A percentile compares a stretch with the other conserved stretches of the same genome.
phyloP scores from a whole-genome alignment of 805 yeast species.

The Myxozyma kluyveri region DNA sequence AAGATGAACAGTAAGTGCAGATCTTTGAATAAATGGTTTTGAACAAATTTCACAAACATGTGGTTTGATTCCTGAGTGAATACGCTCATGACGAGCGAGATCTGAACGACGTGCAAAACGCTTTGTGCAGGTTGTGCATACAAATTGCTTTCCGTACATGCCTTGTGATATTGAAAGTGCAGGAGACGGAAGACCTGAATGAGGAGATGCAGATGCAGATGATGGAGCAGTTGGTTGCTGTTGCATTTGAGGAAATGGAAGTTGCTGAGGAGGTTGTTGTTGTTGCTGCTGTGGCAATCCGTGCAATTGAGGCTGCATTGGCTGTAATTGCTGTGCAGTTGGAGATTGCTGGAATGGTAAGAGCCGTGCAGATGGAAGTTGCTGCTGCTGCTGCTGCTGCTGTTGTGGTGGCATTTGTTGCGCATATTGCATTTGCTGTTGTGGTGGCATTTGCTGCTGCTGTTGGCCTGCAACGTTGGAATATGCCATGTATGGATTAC shows the following conservation, averaged over 20 bases:
- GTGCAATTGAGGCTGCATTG: neutral
- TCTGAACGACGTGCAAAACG: slow-evolving; percentile 74
- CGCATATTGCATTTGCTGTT: neutral
- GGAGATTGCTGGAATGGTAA: neutral
- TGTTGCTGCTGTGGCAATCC: slow-evolving; percentile 7
- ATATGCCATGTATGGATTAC: neutral
- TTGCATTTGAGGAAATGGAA: slow-evolving; percentile 1
- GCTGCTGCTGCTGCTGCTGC: slow-evolving; percentile 1
- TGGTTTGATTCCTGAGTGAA: slow-evolving; percentile 50
- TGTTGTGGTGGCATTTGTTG: neutral
- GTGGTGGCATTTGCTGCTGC: slow-evolving; percentile 1
- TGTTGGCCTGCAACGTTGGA: slow-evolving; percentile 1
- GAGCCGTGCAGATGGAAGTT: neutral
- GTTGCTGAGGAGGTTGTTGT: slow-evolving; percentile 2
- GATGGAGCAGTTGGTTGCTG: slow-evolving; percentile 9
- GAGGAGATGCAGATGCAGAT: neutral
- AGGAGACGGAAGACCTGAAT: slow-evolving; percentile 1
- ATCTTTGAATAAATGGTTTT: slow-evolving; percentile 77
- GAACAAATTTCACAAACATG: slow-evolving; percentile 55
- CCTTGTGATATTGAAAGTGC: slow-evolving; percentile 8
- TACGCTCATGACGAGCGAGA: slow-evolving; percentile 72
- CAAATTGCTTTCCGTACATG: slow-evolving; percentile 33
- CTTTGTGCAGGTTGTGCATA: slow-evolving; percentile 53
- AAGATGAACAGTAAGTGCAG: slow-evolving; percentile 74
- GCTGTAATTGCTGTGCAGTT: slow-evolving; percentile 7